Conservation (phyloP, 768 basidiomycete genomes). For the Brasilioporus rufonigricans region DNA sequence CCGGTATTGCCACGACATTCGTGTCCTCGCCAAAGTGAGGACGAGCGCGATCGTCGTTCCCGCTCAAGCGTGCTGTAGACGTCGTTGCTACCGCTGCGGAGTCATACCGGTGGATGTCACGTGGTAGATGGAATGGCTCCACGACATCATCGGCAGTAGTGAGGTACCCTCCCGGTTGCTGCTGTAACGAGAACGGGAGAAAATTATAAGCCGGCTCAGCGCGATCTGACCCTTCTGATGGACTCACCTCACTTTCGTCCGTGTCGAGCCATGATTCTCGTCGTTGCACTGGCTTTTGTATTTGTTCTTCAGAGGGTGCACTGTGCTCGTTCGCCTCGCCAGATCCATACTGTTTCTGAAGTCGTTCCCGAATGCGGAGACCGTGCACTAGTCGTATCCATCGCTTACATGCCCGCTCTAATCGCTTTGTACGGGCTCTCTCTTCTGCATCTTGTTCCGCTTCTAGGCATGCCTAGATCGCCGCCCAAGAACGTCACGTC, state of each 20-base stretch:
- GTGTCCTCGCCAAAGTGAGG: background rate
- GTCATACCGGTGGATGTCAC: constrained; percentile 36
- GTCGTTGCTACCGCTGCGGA: constrained; percentile 5
- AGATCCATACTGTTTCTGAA: constrained; percentile 72
- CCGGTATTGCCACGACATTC: background rate
- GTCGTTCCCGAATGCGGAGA: constrained; percentile 76
- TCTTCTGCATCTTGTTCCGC: constrained; percentile 75
- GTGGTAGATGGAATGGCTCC: constrained; percentile 67
- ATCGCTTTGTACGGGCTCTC: constrained; percentile 69
- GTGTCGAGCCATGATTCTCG: constrained; percentile 19
- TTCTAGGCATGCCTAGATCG: constrained; percentile 76
- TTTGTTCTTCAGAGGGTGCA: constrained; percentile 1
- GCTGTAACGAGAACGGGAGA: background rate
- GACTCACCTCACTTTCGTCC: constrained; percentile 23
- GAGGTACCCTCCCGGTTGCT: constrained; percentile 57
- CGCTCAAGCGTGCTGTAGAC: background rate
- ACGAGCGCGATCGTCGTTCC: background rate
- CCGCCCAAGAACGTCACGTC: constrained; percentile 10
- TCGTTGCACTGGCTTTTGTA: constrained; percentile 11
- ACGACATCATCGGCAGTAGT: constrained; percentile 71
- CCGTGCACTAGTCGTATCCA: constrained; percentile 91
- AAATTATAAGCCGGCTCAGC: constrained; percentile 15
- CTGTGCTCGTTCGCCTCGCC: background rate
- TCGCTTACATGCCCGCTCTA: constrained; percentile 79
- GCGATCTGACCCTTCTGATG: background rate